These are phyloP conservation scores for Populus pruinosa DNA, from an alignment of 345 rosid species.

Conservation along the genomic window DNA sequence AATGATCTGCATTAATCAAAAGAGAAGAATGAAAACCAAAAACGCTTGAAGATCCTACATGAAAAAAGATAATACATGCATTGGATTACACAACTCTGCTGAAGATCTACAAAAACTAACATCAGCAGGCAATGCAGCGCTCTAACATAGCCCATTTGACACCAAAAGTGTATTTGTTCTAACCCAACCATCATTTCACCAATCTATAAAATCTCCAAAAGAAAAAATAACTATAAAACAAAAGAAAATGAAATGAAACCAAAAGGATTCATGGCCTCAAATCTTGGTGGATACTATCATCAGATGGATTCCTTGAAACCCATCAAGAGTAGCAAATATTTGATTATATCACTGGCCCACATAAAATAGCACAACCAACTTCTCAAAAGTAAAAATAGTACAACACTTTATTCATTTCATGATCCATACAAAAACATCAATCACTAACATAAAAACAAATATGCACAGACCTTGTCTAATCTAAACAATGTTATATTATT, in stretches of 20 bases:
- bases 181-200: neutral
- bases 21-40: neutral
- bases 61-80: neutral
- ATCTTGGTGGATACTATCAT: constrained; percentile 13
- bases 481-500: neutral
- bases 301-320: constrained; percentile 8
- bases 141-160: neutral
- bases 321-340: constrained; percentile 24
- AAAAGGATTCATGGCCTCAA: constrained; percentile 14
- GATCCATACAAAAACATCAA: neutral
- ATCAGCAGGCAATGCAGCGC: neutral
- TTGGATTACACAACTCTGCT: neutral
- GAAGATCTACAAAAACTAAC: neutral
- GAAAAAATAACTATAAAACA: neutral
- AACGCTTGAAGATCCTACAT: neutral
- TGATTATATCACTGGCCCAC: constrained; percentile 17
- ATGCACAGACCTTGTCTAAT: neutral
- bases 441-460: neutral
- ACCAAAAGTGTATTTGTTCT: neutral
- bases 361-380: neutral
- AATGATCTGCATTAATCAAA: constrained; percentile 49
- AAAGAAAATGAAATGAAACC: neutral
- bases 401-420: neutral
- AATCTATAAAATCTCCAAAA: neutral
- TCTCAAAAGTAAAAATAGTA: neutral